Evolutionary conservation across 208 protist genomes (phyloP).

Genomic region (Trypanosoma cruzi): DNA sequence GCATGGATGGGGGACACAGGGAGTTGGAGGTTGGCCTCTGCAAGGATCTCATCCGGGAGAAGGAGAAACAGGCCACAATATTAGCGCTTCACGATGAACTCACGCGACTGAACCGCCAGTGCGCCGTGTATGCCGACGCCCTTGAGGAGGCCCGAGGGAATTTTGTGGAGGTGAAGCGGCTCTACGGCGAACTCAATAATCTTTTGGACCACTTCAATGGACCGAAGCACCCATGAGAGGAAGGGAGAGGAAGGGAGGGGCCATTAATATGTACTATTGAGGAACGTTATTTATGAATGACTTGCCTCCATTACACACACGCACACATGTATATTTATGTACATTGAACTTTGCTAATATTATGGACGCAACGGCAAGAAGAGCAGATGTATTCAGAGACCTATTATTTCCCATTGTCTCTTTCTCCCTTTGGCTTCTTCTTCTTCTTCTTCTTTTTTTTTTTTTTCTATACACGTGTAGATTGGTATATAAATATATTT

Average conservation of each 20-base stretch:
- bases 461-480: too few relatives aligned
- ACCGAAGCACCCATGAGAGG: neutral
- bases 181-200: constrained; percentile 59
- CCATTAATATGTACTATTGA: neutral
- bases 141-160: constrained; percentile 68
- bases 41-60: constrained; percentile 33
- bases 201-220: constrained; percentile 6
- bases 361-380: too few relatives aligned
- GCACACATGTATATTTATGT: too few relatives aligned
- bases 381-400: too few relatives aligned
- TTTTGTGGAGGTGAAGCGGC: constrained; percentile 75
- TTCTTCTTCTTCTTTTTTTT: too few relatives aligned
- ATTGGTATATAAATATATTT: too few relatives aligned
- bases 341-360: too few relatives aligned
- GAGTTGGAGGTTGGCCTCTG: constrained; percentile 23
- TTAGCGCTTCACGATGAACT: constrained; percentile 64
- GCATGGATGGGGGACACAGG: constrained; percentile 33
- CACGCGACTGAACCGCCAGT: constrained; percentile 49
- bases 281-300: neutral
- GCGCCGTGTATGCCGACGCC: constrained; percentile 65
- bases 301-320: too few relatives aligned
- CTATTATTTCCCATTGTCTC: too few relatives aligned
- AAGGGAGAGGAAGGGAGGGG: neutral
- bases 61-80: constrained; percentile 41
- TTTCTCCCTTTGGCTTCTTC: too few relatives aligned